phyloP scores from a whole-genome alignment of 2,329 filamentous ascomycete species.

The Sporothrix schenckii region DNA sequence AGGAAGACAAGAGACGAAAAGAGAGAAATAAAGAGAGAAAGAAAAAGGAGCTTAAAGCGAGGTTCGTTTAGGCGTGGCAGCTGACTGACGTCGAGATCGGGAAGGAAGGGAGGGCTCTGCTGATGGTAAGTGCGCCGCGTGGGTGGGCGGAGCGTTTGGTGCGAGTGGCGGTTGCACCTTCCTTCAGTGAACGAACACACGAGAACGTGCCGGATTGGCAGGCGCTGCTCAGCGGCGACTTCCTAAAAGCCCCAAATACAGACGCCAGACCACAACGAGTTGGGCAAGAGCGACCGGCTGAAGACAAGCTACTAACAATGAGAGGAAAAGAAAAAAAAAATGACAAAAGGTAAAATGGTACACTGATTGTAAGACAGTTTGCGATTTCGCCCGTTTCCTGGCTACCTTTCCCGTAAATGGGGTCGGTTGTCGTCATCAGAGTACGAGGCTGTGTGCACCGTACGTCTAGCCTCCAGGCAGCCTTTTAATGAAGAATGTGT shows the following conservation, averaged over 20 bases:
- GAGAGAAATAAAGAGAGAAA: neutral
- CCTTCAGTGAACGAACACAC: neutral
- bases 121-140: neutral
- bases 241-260: neutral
- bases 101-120: constrained; percentile 2
- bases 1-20: no score
- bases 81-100: constrained; percentile 25
- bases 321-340: no score
- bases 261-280: neutral
- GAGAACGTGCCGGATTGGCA: constrained; percentile 1
- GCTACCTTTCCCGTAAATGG: neutral
- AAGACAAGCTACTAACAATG: no score
- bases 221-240: constrained; percentile 15
- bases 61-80: constrained; percentile 4
- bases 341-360: neutral
- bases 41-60: constrained; percentile 10
- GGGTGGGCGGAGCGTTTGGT: neutral
- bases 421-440: constrained; percentile 32
- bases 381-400: neutral
- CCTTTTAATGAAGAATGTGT: constrained; percentile 14
- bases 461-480: constrained; percentile 24
- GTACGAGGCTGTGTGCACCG: constrained; percentile 28
- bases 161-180: neutral
- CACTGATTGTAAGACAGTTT: neutral
- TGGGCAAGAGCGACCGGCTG: neutral